Evolutionary conservation across 2,329 filamentous ascomycete species (phyloP).

Genomic region (Stachybotrys echinatus): DNA sequence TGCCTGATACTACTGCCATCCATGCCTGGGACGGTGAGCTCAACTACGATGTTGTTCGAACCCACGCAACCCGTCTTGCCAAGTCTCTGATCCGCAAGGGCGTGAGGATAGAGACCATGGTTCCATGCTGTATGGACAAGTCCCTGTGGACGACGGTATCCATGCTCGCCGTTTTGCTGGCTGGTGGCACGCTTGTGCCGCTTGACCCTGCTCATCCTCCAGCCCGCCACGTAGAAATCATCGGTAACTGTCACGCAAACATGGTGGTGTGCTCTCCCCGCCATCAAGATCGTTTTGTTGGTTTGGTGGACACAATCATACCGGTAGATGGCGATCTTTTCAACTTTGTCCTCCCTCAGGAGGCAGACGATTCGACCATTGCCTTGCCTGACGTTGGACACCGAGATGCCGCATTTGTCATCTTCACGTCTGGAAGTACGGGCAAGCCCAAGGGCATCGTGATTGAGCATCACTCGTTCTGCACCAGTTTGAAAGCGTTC

Average conservation of each 20-base stretch:
- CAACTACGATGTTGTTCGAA: conserved; percentile 6
- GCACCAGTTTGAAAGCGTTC: conserved; percentile 6
- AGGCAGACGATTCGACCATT: neutral
- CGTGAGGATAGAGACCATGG: conserved; percentile 3
- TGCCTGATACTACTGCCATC: neutral
- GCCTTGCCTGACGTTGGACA: neutral
- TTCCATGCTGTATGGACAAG: conserved; percentile 17
- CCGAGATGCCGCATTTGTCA: conserved; percentile 8
- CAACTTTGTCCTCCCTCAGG: neutral
- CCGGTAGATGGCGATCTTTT: neutral
- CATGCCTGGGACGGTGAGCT: conserved; percentile 14
- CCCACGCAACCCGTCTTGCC: conserved; percentile 4
- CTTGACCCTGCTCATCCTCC: conserved; percentile 14
- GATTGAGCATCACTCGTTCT: conserved; percentile 12
- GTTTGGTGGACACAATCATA: neutral
- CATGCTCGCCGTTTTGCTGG: conserved; percentile 16
- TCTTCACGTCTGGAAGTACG: conserved; percentile 18
- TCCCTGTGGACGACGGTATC: conserved; percentile 15
- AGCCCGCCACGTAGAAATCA: conserved; percentile 4
- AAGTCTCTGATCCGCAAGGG: conserved; percentile 1
- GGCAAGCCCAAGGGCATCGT: conserved; percentile 16
- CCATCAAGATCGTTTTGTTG: conserved; percentile 3
- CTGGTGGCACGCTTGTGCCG: conserved; percentile 16
- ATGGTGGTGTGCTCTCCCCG: conserved; percentile 11
- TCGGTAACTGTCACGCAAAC: conserved; percentile 3